Evolutionary conservation across 1,284 basidiomycete species (phyloP).

Genomic region (Ganoderma leucocontextum): DNA sequence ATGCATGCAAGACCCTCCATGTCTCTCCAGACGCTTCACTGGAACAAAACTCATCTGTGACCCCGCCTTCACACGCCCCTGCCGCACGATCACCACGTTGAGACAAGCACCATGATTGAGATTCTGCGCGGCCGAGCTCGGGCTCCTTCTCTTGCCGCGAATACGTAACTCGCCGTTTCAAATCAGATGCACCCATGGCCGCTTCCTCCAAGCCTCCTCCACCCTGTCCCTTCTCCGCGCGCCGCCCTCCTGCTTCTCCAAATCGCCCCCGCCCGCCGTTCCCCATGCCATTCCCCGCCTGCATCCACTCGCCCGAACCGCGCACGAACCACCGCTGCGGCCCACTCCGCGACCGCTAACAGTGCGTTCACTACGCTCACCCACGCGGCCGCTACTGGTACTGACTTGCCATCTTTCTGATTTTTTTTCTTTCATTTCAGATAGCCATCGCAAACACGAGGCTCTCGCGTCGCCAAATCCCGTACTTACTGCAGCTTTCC

Average conservation of each 20-base stretch:
- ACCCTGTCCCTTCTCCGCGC: slow-evolving; percentile 8
- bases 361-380: neutral
- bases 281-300: slow-evolving; percentile 5
- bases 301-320: slow-evolving; percentile 1
- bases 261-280: slow-evolving; percentile 13
- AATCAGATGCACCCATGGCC: slow-evolving; percentile 27
- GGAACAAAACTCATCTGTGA: neutral
- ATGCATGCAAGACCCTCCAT: neutral
- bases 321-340: slow-evolving; percentile 6
- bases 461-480: slow-evolving; percentile 8
- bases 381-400: slow-evolving; percentile 9
- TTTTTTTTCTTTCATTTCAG: slow-evolving; percentile 8
- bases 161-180: slow-evolving; percentile 24
- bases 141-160: slow-evolving; percentile 13
- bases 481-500: neutral
- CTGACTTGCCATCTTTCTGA: slow-evolving; percentile 1
- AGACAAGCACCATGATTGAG: slow-evolving; percentile 9
- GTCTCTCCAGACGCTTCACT: neutral
- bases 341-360: neutral
- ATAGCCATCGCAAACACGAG: slow-evolving; percentile 13
- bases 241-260: slow-evolving; percentile 7
- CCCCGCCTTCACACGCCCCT: slow-evolving; percentile 27
- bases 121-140: slow-evolving; percentile 18
- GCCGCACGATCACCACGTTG: slow-evolving; percentile 34
- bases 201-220: slow-evolving; percentile 10